Percentiles rank a stretch among this genome's conserved stretches.
phyloP scores from a whole-genome alignment of 495 filamentous ascomycete genomes.

The Penicillium cinerascens region DNA sequence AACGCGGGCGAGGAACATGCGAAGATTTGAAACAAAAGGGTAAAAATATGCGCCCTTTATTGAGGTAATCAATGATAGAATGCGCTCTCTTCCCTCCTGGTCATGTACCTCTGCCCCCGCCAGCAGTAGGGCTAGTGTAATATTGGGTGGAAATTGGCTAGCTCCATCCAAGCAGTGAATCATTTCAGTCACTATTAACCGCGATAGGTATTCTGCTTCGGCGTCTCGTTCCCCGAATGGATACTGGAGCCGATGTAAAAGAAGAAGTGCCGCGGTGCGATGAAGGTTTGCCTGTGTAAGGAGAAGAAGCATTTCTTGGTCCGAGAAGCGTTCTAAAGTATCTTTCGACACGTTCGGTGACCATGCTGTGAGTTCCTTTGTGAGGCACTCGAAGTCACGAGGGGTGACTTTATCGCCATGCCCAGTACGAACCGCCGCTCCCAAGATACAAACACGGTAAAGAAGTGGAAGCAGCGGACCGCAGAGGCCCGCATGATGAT shows the following conservation, averaged over 20 bases:
- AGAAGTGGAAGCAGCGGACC: constrained; percentile 8
- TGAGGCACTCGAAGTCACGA: not conserved
- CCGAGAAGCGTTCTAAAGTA: not conserved
- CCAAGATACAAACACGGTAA: constrained; percentile 8
- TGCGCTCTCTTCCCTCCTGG: not conserved
- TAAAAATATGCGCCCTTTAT: constrained; percentile 5
- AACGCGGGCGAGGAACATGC: constrained; percentile 6
- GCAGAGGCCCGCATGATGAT: constrained; percentile 8
- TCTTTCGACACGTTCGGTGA: not conserved
- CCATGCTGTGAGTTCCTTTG: not conserved
- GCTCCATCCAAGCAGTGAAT: constrained; percentile 1
- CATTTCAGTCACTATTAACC: not conserved
- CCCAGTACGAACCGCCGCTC: constrained; percentile 1
- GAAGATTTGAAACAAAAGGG: constrained; percentile 8
- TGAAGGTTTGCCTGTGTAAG: constrained; percentile 4
- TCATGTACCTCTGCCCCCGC: constrained; percentile 6
- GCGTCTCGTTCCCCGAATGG: constrained; percentile 7
- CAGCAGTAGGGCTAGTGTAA: constrained; percentile 2
- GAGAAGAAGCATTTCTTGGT: constrained; percentile 5
- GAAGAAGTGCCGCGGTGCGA: constrained; percentile 2
- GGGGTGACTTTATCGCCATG: not conserved
- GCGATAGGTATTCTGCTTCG: constrained; percentile 1
- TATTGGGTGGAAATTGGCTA: constrained; percentile 4
- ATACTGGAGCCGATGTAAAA: constrained; percentile 6
- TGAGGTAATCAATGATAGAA: constrained; percentile 4